These are phyloP conservation scores for Aspergillus brasiliensis DNA, from an alignment of 2,329 filamentous ascomycete species.

Conservation along the genomic window DNA sequence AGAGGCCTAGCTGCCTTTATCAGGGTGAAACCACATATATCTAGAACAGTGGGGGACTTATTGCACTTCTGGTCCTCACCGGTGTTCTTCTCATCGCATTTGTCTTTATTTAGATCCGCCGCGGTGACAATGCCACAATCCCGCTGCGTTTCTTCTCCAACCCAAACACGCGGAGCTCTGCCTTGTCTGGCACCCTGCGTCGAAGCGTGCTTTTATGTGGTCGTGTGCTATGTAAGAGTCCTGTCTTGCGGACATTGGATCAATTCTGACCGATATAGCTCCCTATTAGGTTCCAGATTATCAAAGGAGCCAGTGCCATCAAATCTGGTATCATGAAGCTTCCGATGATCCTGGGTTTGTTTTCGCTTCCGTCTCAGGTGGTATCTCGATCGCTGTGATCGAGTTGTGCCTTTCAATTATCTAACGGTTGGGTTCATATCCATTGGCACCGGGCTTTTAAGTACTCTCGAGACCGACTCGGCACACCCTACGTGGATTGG, in stretches of 20 bases:
- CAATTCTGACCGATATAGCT: slow-evolving; percentile 4
- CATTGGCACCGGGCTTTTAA: slow-evolving; percentile 8
- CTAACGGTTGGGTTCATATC: neutral
- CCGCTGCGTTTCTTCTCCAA: no score
- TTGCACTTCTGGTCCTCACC: no score
- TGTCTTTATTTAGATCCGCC: neutral
- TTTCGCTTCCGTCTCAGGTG: slow-evolving; percentile 2
- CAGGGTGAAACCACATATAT: no score
- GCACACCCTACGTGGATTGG: slow-evolving; percentile 13
- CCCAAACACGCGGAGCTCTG: slow-evolving; percentile 11
- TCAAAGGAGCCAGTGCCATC: slow-evolving; percentile 11
- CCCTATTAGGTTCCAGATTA: slow-evolving; percentile 17
- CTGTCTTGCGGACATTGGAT: neutral
- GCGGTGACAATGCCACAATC: no score
- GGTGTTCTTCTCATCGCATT: no score
- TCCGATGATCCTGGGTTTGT: slow-evolving; percentile 9
- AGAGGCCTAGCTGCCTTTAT: no score
- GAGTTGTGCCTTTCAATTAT: slow-evolving; percentile 12
- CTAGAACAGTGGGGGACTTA: no score
- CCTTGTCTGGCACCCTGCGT: slow-evolving; percentile 1
- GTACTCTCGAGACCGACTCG: slow-evolving; percentile 4
- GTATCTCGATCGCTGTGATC: neutral
- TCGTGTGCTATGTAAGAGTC: slow-evolving; percentile 15
- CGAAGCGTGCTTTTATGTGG: slow-evolving; percentile 5
- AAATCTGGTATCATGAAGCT: slow-evolving; percentile 13